A percentile compares a stretch with the other conserved stretches of the same genome.
Evolutionary conservation across 106 monocot species (phyloP).

Genomic region (Alisma plantagoaquatica): DNA sequence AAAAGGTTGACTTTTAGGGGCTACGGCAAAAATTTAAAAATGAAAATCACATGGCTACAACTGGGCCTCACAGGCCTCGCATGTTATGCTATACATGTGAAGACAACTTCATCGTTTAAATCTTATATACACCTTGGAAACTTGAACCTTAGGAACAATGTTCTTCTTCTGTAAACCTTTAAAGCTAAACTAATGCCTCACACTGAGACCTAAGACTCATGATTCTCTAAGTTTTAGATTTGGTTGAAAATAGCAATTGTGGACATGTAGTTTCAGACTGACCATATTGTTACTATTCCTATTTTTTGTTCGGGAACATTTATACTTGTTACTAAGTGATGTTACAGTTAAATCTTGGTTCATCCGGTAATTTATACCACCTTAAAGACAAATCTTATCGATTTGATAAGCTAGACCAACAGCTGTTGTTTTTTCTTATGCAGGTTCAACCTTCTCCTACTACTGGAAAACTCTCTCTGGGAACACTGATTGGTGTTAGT

Average conservation of each 20-base stretch:
- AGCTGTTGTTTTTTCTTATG: neutral
- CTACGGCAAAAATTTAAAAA: neutral
- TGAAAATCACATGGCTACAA: neutral
- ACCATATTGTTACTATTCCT: neutral
- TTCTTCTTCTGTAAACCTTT: neutral
- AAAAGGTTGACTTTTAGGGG: neutral
- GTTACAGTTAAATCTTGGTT: neutral
- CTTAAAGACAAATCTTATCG: too few relatives aligned
- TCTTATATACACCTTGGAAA: too few relatives aligned
- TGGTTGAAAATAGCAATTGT: too few relatives aligned
- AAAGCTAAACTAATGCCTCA: too few relatives aligned
- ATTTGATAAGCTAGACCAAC: too few relatives aligned
- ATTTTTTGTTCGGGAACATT: neutral
- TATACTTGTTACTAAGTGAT: too few relatives aligned
- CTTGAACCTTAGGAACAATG: neutral
- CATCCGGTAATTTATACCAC: neutral
- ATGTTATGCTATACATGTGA: too few relatives aligned
- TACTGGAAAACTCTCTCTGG: slow-evolving; percentile 8
- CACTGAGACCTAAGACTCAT: too few relatives aligned
- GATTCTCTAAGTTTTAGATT: too few relatives aligned
- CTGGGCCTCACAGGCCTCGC: too few relatives aligned
- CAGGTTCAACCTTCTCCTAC: slow-evolving; percentile 15
- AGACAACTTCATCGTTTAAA: too few relatives aligned
- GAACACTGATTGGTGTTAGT: neutral
- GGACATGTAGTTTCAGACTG: neutral